Conservation (phyloP, 2,329 filamentous ascomycete genomes). For the Xylaria sp. region DNA sequence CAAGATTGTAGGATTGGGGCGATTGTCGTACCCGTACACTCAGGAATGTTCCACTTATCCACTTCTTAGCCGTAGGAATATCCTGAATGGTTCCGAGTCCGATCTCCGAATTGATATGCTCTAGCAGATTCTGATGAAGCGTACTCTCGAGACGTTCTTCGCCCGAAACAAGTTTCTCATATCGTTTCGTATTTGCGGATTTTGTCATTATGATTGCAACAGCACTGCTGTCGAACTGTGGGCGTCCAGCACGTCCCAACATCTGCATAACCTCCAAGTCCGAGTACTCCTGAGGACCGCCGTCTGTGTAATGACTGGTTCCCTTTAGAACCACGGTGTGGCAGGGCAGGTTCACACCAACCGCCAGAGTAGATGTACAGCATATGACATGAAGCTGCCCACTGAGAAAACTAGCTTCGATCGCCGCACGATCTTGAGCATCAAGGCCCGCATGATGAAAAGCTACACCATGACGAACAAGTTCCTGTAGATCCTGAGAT, state of each 20-base stretch:
- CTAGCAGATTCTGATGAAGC: slow-evolving; percentile 72
- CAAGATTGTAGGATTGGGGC: slow-evolving; percentile 63
- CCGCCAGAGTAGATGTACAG: slow-evolving; percentile 78
- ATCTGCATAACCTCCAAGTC: slow-evolving; percentile 88
- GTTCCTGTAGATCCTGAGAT: slow-evolving; percentile 54
- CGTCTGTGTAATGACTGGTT: slow-evolving; percentile 61
- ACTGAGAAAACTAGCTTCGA: slow-evolving; percentile 64
- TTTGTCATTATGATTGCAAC: slow-evolving; percentile 75
- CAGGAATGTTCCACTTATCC: slow-evolving; percentile 74
- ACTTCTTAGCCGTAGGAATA: slow-evolving; percentile 60
- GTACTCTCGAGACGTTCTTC: slow-evolving; percentile 70
- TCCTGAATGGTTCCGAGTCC: slow-evolving; percentile 67
- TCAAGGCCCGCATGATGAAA: slow-evolving; percentile 79
- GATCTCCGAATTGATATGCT: slow-evolving; percentile 81
- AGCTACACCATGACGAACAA: slow-evolving; percentile 56
- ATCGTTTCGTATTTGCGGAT: slow-evolving; percentile 56
- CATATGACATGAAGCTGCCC: slow-evolving; percentile 77
- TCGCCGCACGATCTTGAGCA: slow-evolving; percentile 53
- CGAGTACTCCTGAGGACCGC: slow-evolving; percentile 62
- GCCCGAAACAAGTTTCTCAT: slow-evolving; percentile 69
- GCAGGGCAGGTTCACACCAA: slow-evolving; percentile 78
- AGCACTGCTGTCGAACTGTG: slow-evolving; percentile 74
- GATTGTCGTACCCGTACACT: slow-evolving; percentile 69
- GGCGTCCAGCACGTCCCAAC: slow-evolving; percentile 76
- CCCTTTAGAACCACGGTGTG: slow-evolving; percentile 81